Conservation (phyloP, 2,329 filamentous ascomycete species). For the Colletotrichum euphorbiae region DNA sequence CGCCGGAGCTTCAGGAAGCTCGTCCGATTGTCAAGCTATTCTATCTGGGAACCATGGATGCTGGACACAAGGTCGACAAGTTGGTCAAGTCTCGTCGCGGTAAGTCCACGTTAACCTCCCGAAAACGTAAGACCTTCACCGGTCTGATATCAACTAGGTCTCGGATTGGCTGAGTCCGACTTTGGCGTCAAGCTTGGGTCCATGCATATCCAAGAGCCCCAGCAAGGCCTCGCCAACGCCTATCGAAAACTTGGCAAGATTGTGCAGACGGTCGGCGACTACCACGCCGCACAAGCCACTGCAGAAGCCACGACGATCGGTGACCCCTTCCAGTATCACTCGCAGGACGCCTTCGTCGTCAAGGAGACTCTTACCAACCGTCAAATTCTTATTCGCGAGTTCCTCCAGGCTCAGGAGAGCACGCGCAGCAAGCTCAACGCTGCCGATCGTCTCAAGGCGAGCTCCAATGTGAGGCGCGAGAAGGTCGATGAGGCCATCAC, state of each 20-base stretch:
- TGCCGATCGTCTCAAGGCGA: constrained; percentile 88
- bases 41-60: constrained; percentile 94
- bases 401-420: constrained; percentile 88
- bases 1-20: constrained; percentile 90
- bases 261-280: constrained; percentile 93
- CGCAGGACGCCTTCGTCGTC: constrained; percentile 94
- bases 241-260: constrained; percentile 96
- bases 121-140: constrained; percentile 1
- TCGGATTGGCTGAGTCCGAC: constrained; percentile 92
- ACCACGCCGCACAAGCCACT: constrained; percentile 94
- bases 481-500: constrained; percentile 99
- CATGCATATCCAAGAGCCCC: constrained; percentile 91
- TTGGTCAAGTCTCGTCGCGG: constrained; percentile 92
- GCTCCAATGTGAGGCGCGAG: constrained; percentile 87
- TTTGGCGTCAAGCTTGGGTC: constrained; percentile 89
- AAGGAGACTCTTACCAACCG: constrained; percentile 98
- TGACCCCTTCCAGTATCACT: constrained; percentile 94
- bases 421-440: constrained; percentile 86
- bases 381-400: constrained; percentile 93
- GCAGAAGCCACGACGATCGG: constrained; percentile 95
- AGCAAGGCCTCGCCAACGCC: constrained; percentile 86
- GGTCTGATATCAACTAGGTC: constrained; percentile 66
- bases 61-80: constrained; percentile 95
- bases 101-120: constrained; percentile 56
- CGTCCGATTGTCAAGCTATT: constrained; percentile 94